These are phyloP conservation scores for Solanum chiquidenum DNA, from an alignment of 257 asterid genomes.

Conservation along the genomic window DNA sequence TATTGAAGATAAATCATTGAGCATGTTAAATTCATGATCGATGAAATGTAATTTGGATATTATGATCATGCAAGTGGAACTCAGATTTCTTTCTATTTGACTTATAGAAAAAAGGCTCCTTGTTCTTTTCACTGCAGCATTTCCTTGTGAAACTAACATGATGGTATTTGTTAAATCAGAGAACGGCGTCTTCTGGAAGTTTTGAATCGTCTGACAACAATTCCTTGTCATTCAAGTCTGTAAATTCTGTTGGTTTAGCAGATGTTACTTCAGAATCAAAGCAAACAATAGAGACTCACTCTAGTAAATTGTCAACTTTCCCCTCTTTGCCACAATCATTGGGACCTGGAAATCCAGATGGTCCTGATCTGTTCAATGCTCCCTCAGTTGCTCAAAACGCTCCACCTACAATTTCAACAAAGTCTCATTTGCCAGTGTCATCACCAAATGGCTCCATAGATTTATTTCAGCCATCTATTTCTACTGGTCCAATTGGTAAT, in stretches of 20 bases:
- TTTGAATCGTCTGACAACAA: constrained; percentile 51
- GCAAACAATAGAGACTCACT: constrained; percentile 18
- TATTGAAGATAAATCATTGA: neutral
- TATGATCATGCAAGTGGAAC: neutral
- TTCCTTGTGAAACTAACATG: constrained; percentile 11
- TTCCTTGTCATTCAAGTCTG: constrained; percentile 26
- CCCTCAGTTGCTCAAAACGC: constrained; percentile 23
- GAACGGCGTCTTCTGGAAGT: constrained; percentile 57
- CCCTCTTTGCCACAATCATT: constrained; percentile 24
- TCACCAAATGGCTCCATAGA: constrained; percentile 21
- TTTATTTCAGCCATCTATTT: constrained; percentile 29
- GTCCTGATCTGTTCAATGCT: constrained; percentile 41
- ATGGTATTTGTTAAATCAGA: constrained; percentile 31
- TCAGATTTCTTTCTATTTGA: neutral
- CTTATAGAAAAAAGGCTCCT: neutral
- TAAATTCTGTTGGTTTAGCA: constrained; percentile 11
- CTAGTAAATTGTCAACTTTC: constrained; percentile 12
- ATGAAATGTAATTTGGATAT: neutral
- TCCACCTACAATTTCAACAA: constrained; percentile 21
- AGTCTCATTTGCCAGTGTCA: constrained; percentile 30
- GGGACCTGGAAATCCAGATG: constrained; percentile 13
- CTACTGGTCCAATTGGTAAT: constrained; percentile 24
- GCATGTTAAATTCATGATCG: neutral
- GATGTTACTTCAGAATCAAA: constrained; percentile 28
- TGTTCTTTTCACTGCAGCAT: neutral